Percentiles rank a stretch among this genome's conserved stretches.
Evolutionary conservation across 495 filamentous ascomycete species (phyloP).

Genomic region (Podospora pseudopauciseta): DNA sequence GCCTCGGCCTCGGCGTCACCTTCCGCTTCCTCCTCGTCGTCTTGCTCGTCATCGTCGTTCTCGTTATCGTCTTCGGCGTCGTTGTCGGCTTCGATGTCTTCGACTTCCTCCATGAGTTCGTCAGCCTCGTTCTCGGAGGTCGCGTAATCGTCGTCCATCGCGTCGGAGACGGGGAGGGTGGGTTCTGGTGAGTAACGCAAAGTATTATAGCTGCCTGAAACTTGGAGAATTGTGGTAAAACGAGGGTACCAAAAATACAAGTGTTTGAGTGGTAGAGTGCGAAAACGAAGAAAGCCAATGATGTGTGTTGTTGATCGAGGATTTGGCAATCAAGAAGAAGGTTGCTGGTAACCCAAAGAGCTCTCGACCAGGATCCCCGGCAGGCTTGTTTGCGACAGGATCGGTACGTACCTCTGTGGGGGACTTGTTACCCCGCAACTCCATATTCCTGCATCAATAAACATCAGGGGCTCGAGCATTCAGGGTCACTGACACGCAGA

Average conservation of each 20-base stretch:
- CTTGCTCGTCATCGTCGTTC: conserved; percentile 57
- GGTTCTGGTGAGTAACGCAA: background rate
- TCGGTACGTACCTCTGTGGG: background rate
- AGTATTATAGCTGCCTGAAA: background rate
- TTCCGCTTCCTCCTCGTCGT: conserved; percentile 51
- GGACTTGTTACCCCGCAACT: background rate
- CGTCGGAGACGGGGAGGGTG: background rate
- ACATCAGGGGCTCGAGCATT: background rate
- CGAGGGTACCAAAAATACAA: background rate
- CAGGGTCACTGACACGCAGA: too few relatives aligned
- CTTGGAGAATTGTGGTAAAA: background rate
- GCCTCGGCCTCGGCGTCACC: conserved; percentile 19
- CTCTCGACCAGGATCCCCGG: background rate
- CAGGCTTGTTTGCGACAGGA: background rate
- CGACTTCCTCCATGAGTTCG: conserved; percentile 61
- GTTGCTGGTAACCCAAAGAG: background rate
- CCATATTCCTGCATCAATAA: background rate
- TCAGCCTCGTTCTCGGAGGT: conserved; percentile 60
- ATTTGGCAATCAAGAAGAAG: background rate
- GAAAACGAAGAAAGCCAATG: background rate
- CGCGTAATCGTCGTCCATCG: conserved; percentile 45
- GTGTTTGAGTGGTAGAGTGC: background rate
- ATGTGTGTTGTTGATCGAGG: background rate
- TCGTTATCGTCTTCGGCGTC: conserved; percentile 57
- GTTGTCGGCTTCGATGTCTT: conserved; percentile 58